Percentiles rank a stretch among this genome's conserved stretches.
These are phyloP conservation scores for Macrophomina phaseolina DNA, from an alignment of 2,329 filamentous ascomycete genomes.

Conservation along the genomic window DNA sequence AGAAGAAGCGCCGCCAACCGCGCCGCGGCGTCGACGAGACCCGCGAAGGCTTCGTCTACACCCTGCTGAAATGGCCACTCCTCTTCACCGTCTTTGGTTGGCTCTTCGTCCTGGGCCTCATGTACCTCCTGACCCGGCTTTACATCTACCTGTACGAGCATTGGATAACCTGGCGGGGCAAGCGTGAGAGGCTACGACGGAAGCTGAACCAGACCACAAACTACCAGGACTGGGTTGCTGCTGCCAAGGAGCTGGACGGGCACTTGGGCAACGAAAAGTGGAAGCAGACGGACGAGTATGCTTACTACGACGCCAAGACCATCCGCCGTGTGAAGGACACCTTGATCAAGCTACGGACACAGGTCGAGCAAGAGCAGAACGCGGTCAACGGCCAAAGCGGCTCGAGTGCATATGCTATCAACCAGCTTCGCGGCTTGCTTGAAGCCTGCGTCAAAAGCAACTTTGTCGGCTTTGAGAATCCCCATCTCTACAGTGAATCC, in stretches of 20 bases:
- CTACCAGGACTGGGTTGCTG: constrained; percentile 83
- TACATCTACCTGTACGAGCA: constrained; percentile 96
- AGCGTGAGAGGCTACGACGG: constrained; percentile 71
- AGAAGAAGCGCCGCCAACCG: constrained; percentile 48
- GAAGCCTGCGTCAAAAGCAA: constrained; percentile 98
- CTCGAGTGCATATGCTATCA: constrained; percentile 58
- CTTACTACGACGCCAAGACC: constrained; percentile 87
- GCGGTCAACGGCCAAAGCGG: constrained; percentile 38
- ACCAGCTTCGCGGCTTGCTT: constrained; percentile 77
- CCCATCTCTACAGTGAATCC: constrained; percentile 93
- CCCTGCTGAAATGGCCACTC: constrained; percentile 89
- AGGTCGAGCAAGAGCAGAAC: constrained; percentile 62
- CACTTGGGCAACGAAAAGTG: constrained; percentile 82
- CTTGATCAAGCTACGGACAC: constrained; percentile 66
- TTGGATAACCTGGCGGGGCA: constrained; percentile 85
- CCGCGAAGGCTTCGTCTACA: constrained; percentile 89
- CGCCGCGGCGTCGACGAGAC: constrained; percentile 79
- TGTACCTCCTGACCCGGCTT: constrained; percentile 80
- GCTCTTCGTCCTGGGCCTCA: constrained; percentile 73
- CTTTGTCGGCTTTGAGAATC: constrained; percentile 93
- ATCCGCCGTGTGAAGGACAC: constrained; percentile 78
- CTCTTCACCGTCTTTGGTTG: constrained; percentile 79
- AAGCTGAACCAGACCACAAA: constrained; percentile 73
- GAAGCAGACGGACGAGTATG: constrained; percentile 74
- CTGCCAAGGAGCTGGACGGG: constrained; percentile 77